Evolutionary conservation across 176 grass and related monocot species (phyloP).

Genomic region (Bothriochloa decipiens): DNA sequence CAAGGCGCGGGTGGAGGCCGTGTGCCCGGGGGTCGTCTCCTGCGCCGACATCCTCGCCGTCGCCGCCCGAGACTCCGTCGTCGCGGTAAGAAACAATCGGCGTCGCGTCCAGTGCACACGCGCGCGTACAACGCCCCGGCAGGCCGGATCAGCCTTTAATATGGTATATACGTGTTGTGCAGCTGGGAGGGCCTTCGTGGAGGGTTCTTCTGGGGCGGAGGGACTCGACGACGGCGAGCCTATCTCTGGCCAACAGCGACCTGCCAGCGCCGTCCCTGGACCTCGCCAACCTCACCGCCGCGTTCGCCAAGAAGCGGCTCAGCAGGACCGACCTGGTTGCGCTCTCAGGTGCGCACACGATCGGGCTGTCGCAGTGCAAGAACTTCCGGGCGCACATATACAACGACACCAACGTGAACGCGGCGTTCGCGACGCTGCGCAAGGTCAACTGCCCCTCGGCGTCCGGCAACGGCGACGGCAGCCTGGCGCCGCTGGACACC

Average conservation of each 20-base stretch:
- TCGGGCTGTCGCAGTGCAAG: conserved; percentile 60
- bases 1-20: conserved; percentile 58
- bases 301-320: conserved; percentile 51
- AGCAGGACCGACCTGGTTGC: conserved; percentile 57
- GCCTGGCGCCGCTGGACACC: conserved; percentile 64
- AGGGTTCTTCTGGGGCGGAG: conserved; percentile 42
- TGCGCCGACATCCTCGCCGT: conserved; percentile 83
- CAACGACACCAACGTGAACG: conserved; percentile 66
- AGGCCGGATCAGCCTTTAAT: no score
- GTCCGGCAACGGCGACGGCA: conserved; percentile 43
- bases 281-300: conserved; percentile 27
- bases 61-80: conserved; percentile 79
- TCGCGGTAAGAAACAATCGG: conserved; percentile 39
- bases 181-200: conserved; percentile 65
- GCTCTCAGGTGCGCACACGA: conserved; percentile 85
- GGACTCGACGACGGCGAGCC: conserved; percentile 54
- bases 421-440: conserved; percentile 37
- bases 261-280: conserved; percentile 42
- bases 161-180: background rate
- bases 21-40: conserved; percentile 63
- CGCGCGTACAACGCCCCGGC: background rate
- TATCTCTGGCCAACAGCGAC: conserved; percentile 38
- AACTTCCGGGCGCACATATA: conserved; percentile 65
- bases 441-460: conserved; percentile 52
- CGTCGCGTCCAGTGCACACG: no score